Base-by-base conservation (phyloP, 2,329 filamentous ascomycete genomes). In the Diaporthe australafricana region DNA sequence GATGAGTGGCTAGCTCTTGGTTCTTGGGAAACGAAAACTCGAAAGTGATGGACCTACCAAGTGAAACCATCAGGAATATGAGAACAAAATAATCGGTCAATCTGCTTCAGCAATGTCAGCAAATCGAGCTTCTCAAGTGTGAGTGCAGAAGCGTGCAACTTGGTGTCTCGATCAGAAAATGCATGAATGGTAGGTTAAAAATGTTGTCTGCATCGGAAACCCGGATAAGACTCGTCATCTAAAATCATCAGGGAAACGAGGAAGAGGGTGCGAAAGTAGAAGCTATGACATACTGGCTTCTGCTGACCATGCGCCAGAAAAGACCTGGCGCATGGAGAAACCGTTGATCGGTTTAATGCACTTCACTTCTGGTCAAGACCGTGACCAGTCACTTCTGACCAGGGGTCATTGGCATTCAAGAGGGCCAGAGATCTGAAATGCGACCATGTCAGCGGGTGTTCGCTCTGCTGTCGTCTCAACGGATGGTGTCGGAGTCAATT, bases 201-300 rank as follows among this genome's bases (percentile, higher is more conserved):
- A 84, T 84, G 82, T 86, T 91, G 84, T 92, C 91, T 87, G 88
- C 91, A 93, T 90, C 85, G 88, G 87, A 86, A 89, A 87, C 88
- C 88, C 91, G 88, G 81, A 90, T 93, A 90, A 90, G 91, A 93
- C 91, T 93, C 91, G 91, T 93, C 91, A 93, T 93, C 91, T 91
- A 88, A 82, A 83, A 75, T 83, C 83, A 83, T 87, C 85, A 86
- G 73, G 76, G 70, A 76, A 76, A 73, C 66, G 45, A 32, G 47
- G 35, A 32, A 57, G 30, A n/a, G 57, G 11, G 47, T 16, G n/a
- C 22, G 9, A 20, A 48, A 32, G 14, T 8, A 7, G 20, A 25
- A 68, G 14, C 7, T n/a, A n/a, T 14, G 30, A 69, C 67, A 17
- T 62, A 69, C 67, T 57, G 11, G 47, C 11, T 50, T 50, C 1